A percentile compares a stretch with the other conserved stretches of the same genome.
Conservation (phyloP, 768 basidiomycete genomes). For the Hemileccinum rubropunctum region DNA sequence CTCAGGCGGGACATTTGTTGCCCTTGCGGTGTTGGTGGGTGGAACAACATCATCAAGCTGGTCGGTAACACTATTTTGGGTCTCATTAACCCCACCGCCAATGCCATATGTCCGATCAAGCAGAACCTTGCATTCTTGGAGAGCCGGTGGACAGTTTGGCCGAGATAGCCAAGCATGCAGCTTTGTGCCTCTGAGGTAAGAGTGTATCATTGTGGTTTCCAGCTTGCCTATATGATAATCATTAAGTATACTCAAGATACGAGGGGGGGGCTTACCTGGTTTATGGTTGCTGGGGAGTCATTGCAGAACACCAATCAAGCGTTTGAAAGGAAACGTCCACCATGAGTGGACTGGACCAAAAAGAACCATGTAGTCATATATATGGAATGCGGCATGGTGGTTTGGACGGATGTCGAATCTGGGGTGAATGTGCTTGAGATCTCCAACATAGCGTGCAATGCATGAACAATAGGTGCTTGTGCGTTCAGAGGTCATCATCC, state of each 20-base stretch:
- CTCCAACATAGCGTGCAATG: slow-evolving; percentile 22
- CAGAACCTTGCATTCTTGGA: slow-evolving; percentile 15
- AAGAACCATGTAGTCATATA: slow-evolving; percentile 31
- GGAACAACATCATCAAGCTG: no score
- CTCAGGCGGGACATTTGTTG: no score
- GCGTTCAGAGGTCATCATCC: slow-evolving; percentile 6
- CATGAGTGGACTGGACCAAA: slow-evolving; percentile 39
- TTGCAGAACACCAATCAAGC: slow-evolving; percentile 23
- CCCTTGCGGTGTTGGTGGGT: no score
- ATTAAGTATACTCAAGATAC: not conserved
- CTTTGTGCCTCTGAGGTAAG: slow-evolving; percentile 13
- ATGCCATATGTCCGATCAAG: slow-evolving; percentile 15
- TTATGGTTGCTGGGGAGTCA: slow-evolving; percentile 22
- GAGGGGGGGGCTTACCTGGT: slow-evolving; percentile 34
- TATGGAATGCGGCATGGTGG: slow-evolving; percentile 31
- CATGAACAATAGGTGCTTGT: slow-evolving; percentile 7
- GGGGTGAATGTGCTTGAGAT: slow-evolving; percentile 18
- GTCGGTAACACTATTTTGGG: no score
- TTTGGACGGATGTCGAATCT: slow-evolving; percentile 17
- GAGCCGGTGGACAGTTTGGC: slow-evolving; percentile 15
- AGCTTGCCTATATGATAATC: slow-evolving; percentile 4
- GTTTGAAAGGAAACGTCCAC: slow-evolving; percentile 28
- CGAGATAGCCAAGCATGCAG: slow-evolving; percentile 15
- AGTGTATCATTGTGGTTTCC: slow-evolving; percentile 9
- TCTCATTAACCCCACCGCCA: no score